Conservation (phyloP, 2,329 filamentous ascomycete species). For the Aspergillus spinulosporus region DNA sequence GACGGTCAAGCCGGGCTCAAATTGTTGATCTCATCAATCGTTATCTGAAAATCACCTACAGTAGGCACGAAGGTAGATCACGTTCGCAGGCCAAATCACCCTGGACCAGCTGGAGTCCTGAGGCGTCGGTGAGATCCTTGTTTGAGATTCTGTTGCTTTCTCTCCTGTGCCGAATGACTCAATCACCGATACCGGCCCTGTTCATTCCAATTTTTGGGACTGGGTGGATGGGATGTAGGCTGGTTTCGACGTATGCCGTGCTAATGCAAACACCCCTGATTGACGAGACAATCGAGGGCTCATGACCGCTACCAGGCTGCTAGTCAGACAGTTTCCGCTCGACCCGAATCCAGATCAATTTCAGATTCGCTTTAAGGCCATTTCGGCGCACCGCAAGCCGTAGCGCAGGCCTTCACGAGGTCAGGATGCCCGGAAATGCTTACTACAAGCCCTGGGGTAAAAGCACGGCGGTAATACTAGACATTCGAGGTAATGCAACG, state of each 20-base stretch:
- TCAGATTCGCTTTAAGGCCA: neutral
- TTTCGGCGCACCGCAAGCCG: neutral
- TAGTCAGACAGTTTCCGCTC: neutral
- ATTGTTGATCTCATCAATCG: no score
- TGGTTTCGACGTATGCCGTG: neutral
- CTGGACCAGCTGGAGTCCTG: no score
- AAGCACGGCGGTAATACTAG: neutral
- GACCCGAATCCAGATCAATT: neutral
- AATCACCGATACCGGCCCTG: neutral
- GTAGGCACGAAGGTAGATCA: neutral
- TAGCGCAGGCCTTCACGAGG: neutral
- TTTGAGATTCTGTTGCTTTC: no score
- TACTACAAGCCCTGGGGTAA: neutral
- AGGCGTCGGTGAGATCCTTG: no score
- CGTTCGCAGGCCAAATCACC: neutral
- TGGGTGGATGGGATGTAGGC: neutral
- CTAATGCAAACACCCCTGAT: slow-evolving; percentile 4
- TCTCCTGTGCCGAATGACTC: no score
- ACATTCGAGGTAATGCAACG: neutral
- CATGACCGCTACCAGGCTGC: neutral
- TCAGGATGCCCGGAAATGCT: neutral
- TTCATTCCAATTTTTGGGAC: neutral
- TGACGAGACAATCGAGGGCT: neutral
- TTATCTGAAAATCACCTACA: no score
- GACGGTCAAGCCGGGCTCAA: no score